Conservation (phyloP, 805 yeast species). For the Suhomyces vadensis region DNA sequence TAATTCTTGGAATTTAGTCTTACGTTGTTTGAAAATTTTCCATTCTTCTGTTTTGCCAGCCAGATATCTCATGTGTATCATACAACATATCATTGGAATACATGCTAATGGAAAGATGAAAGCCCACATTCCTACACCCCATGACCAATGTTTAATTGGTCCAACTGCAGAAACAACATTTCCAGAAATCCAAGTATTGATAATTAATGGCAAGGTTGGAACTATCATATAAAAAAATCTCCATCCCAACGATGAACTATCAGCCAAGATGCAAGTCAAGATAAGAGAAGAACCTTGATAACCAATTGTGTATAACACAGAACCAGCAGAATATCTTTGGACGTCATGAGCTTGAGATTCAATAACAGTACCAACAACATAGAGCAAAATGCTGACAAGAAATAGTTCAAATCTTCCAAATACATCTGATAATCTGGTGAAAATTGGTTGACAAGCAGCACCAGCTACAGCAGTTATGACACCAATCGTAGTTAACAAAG, state of each 20-base stretch:
- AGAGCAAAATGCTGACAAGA: slow-evolving; percentile 22
- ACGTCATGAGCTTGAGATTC: slow-evolving; percentile 31
- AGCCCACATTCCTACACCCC: slow-evolving; percentile 25
- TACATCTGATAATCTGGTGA: slow-evolving; percentile 29
- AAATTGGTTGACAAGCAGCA: slow-evolving; percentile 32
- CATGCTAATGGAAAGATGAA: slow-evolving; percentile 22
- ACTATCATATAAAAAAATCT: slow-evolving; percentile 18
- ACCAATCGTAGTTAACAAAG: slow-evolving; percentile 27
- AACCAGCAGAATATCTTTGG: slow-evolving; percentile 30
- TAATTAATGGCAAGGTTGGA: slow-evolving; percentile 20
- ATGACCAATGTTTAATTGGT: slow-evolving; percentile 15
- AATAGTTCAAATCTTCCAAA: slow-evolving; percentile 32
- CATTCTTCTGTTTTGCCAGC: slow-evolving; percentile 20
- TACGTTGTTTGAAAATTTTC: slow-evolving; percentile 15
- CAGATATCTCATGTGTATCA: slow-evolving; percentile 18
- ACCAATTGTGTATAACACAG: slow-evolving; percentile 25
- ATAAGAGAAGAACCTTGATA: slow-evolving; percentile 18
- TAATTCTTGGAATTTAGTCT: slow-evolving; percentile 24
- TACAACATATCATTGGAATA: slow-evolving; percentile 17
- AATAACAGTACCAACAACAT: slow-evolving; percentile 29
- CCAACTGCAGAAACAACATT: slow-evolving; percentile 16
- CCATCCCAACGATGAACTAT: slow-evolving; percentile 19
- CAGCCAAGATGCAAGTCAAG: slow-evolving; percentile 18
- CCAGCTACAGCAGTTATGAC: slow-evolving; percentile 30
- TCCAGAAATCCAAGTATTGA: slow-evolving; percentile 24